These are phyloP conservation scores for Porphyrellus cyaneotinctus DNA, from an alignment of 768 basidiomycete species.

Conservation along the genomic window DNA sequence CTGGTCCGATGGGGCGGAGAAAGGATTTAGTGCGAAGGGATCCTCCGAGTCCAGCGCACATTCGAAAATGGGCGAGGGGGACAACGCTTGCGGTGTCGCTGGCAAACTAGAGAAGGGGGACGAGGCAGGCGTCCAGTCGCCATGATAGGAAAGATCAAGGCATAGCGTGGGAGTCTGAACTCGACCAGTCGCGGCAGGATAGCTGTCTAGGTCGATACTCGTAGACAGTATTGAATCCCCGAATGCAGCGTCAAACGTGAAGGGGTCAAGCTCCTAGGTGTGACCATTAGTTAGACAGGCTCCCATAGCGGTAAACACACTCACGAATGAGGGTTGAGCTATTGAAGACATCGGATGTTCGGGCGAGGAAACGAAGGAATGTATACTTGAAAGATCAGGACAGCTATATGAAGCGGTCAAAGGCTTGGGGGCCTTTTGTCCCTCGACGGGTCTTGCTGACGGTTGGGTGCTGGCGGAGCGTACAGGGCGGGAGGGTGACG, in stretches of 20 bases:
- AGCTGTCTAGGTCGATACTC: conserved; percentile 14
- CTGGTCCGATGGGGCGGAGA: conserved; percentile 12
- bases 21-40: conserved; percentile 18
- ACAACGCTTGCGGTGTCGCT: conserved; percentile 38
- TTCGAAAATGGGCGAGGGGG: conserved; percentile 27
- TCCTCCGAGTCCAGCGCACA: conserved; percentile 20
- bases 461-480: conserved; percentile 28
- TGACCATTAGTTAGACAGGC: conserved; percentile 2
- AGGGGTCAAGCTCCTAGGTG: conserved; percentile 28
- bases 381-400: conserved; percentile 30
- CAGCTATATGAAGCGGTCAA: conserved; percentile 21
- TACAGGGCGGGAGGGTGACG: conserved; percentile 14
- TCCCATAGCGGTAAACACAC: conserved; percentile 19
- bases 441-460: conserved; percentile 2
- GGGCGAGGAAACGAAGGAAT: conserved; percentile 34
- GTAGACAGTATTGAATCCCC: conserved; percentile 28
- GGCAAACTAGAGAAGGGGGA: conserved; percentile 45
- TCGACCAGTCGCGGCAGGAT: conserved; percentile 21
- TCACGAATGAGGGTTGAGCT: conserved; percentile 48
- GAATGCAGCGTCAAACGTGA: conserved; percentile 27
- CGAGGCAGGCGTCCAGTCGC: conserved; percentile 41
- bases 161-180: conserved; percentile 34
- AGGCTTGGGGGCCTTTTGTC: not conserved
- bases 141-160: conserved; percentile 37
- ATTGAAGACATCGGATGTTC: conserved; percentile 31